These are phyloP conservation scores for Huntiella abstrusa DNA, from an alignment of 2,329 filamentous ascomycete genomes.

Conservation along the genomic window DNA sequence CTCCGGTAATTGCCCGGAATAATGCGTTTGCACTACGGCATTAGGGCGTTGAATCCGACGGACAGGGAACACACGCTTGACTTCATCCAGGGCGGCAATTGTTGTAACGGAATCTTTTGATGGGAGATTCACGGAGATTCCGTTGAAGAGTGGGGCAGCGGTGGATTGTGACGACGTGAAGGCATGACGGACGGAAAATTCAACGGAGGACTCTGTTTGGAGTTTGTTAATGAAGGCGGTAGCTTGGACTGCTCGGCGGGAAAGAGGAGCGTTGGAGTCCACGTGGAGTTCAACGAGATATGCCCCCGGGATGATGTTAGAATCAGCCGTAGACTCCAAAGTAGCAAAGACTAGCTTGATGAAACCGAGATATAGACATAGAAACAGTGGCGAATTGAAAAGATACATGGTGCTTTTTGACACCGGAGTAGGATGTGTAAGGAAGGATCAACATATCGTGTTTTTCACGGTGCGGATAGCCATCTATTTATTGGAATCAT, in stretches of 20 bases:
- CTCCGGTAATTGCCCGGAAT: background rate
- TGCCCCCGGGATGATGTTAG: background rate
- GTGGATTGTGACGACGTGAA: background rate
- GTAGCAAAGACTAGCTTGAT: too few species aligned
- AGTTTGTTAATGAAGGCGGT: background rate
- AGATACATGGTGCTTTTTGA: too few species aligned
- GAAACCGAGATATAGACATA: too few species aligned
- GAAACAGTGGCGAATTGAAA: too few species aligned
- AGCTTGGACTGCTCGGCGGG: background rate
- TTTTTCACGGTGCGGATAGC: too few species aligned
- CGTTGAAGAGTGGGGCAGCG: background rate
- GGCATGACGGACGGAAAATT: slow-evolving; percentile 1
- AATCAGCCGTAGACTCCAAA: too few species aligned
- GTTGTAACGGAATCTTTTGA: background rate
- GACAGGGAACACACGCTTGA: slow-evolving; percentile 7
- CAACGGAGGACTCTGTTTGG: background rate
- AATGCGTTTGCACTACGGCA: background rate
- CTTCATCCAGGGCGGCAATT: background rate
- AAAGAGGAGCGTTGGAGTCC: background rate
- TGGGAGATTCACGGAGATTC: slow-evolving; percentile 1
- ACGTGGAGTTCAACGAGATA: slow-evolving; percentile 4
- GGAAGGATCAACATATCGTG: too few species aligned
- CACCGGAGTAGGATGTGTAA: too few species aligned
- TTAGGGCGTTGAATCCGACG: background rate
- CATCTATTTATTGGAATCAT: too few species aligned